Percentiles rank a stretch among this genome's conserved stretches.
Conservation (phyloP, 306 rosid genomes). For the Mucuna pruriens region DNA sequence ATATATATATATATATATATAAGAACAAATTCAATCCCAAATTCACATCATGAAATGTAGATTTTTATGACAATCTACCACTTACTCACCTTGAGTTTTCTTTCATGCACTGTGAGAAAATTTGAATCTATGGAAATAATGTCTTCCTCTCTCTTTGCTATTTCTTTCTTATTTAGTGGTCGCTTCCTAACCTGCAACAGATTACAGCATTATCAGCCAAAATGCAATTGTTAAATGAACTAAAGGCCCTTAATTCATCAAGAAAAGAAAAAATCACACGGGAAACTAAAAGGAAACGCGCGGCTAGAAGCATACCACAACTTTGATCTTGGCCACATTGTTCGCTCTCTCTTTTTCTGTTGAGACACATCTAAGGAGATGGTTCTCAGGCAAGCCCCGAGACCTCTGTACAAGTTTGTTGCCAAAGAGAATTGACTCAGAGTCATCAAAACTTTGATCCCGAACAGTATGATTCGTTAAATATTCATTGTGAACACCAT, state of each 20-base stretch:
- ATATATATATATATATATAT: not conserved
- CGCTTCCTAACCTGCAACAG: conserved; percentile 82
- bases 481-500: conserved; percentile 38
- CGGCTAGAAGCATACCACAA: conserved; percentile 64
- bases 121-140: conserved; percentile 70
- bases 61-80: conserved; percentile 7
- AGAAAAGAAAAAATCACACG: not conserved
- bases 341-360: conserved; percentile 77
- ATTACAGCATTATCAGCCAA: conserved; percentile 1
- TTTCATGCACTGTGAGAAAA: conserved; percentile 80
- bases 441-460: conserved; percentile 60
- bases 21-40: conserved; percentile 24
- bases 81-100: conserved; percentile 74
- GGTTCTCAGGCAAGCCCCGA: conserved; percentile 60
- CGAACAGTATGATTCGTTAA: conserved; percentile 37
- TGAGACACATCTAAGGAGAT: conserved; percentile 59
- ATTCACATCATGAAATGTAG: not conserved
- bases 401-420: conserved; percentile 53
- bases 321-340: conserved; percentile 84
- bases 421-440: conserved; percentile 47
- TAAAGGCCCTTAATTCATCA: not conserved
- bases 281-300: not conserved
- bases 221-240: conserved; percentile 26
- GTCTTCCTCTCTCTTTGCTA: conserved; percentile 81
- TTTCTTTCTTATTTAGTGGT: conserved; percentile 80